Conservation (phyloP, 2,329 filamentous ascomycete genomes). For the Cladophialophora yegresii region DNA sequence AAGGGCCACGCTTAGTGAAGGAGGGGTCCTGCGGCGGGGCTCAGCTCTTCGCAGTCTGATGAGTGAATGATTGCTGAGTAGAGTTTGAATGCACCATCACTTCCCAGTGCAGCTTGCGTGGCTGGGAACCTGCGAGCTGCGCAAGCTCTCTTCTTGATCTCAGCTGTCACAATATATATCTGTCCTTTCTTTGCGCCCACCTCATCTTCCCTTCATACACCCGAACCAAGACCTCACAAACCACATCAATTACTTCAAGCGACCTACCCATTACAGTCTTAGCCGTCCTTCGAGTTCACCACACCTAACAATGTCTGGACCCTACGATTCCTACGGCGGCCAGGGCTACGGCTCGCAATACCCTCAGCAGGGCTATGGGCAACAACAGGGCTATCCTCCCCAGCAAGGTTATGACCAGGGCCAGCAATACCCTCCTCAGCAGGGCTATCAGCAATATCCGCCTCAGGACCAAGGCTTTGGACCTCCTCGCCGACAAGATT, state of each 20-base stretch:
- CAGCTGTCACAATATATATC: constrained; percentile 11
- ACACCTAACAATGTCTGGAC: constrained; percentile 51
- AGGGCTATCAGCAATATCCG: constrained; percentile 39
- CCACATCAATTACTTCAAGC: not conserved
- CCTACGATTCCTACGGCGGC: constrained; percentile 49
- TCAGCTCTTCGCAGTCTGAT: constrained; percentile 15
- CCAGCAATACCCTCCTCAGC: constrained; percentile 39
- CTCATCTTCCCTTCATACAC: not conserved
- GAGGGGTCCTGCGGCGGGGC: constrained; percentile 25
- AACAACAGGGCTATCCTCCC: constrained; percentile 39
- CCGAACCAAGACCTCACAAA: not conserved
- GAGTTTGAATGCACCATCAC: constrained; percentile 6
- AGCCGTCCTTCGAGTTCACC: not conserved
- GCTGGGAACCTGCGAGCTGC: constrained; percentile 6
- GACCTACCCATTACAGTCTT: not conserved
- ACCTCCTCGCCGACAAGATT: constrained; percentile 46
- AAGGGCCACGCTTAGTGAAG: not conserved
- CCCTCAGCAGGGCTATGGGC: constrained; percentile 40
- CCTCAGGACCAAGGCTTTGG: constrained; percentile 47
- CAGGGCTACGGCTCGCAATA: constrained; percentile 38
- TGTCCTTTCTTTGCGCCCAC: not conserved
- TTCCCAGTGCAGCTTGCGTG: not conserved
- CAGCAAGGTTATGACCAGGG: constrained; percentile 35
- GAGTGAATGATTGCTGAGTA: constrained; percentile 17
- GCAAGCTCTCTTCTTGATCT: constrained; percentile 16